Conservation (phyloP, 208 protist genomes). For the Trypanosoma rangeli region DNA sequence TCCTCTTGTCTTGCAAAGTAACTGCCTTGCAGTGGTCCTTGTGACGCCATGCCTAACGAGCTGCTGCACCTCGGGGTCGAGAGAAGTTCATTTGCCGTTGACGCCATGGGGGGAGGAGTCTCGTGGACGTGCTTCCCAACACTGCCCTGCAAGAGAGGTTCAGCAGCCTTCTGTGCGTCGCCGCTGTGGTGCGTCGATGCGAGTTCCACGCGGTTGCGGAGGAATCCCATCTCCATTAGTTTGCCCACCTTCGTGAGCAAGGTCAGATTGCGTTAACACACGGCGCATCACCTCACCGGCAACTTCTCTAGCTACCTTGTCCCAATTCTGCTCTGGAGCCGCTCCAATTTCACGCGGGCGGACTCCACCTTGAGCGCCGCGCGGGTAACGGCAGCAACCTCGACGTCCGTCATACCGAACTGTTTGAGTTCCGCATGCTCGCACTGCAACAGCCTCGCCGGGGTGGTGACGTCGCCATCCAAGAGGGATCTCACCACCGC, state of each 20-base stretch:
- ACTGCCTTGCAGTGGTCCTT: constrained; percentile 70
- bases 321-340: constrained; percentile 55
- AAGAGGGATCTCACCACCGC: constrained; percentile 52
- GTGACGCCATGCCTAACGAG: constrained; percentile 71
- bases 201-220: constrained; percentile 37
- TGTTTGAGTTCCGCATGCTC: constrained; percentile 51
- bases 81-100: constrained; percentile 64
- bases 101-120: constrained; percentile 22
- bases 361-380: constrained; percentile 53
- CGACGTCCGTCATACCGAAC: constrained; percentile 60
- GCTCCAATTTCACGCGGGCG: constrained; percentile 49
- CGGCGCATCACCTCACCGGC: constrained; percentile 36
- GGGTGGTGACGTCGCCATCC: constrained; percentile 54
- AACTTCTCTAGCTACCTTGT: constrained; percentile 34
- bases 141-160: constrained; percentile 56
- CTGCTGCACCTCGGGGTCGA: constrained; percentile 63
- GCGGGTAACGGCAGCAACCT: constrained; percentile 62
- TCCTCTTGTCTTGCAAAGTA: constrained; percentile 57
- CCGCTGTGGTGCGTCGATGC: constrained; percentile 82
- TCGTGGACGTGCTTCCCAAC: constrained; percentile 46
- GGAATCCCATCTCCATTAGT: constrained; percentile 63
- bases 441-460: constrained; percentile 52
- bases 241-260: constrained; percentile 52
- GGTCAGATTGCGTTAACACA: constrained; percentile 43
- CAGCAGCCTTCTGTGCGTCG: constrained; percentile 65